Evolutionary conservation across 352 stramenopile species (phyloP).

Genomic region (Hyaloperonospora brassicae): DNA sequence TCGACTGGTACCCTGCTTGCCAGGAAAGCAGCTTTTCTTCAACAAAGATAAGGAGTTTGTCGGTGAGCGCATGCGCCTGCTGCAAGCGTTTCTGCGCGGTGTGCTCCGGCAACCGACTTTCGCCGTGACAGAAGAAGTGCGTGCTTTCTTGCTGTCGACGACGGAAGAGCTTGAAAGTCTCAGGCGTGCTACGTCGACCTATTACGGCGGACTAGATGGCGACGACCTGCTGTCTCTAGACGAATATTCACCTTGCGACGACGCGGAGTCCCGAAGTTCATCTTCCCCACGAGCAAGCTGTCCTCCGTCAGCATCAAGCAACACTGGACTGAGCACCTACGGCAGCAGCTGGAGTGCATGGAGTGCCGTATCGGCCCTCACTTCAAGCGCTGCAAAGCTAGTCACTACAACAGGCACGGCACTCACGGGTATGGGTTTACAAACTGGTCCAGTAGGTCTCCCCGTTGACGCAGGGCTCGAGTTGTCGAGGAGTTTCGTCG

Average conservation of each 20-base stretch:
- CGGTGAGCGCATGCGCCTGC: constrained; percentile 64
- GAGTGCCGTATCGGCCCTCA: constrained; percentile 65
- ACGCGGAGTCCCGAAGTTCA: constrained; percentile 19
- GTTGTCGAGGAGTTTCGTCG: constrained; percentile 51
- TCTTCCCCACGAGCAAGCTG: constrained; percentile 14
- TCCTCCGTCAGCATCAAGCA: constrained; percentile 17
- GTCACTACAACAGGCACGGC: constrained; percentile 61
- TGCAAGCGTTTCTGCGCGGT: constrained; percentile 74
- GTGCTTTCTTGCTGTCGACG: constrained; percentile 65
- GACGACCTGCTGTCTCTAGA: constrained; percentile 41
- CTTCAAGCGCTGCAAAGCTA: constrained; percentile 64
- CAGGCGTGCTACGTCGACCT: constrained; percentile 35
- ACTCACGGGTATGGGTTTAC: constrained; percentile 33
- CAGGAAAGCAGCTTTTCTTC: constrained; percentile 73
- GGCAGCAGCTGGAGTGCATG: constrained; percentile 53
- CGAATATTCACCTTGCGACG: constrained; percentile 29
- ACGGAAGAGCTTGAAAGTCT: constrained; percentile 78
- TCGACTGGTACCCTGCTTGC: constrained; percentile 64
- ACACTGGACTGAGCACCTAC: constrained; percentile 15
- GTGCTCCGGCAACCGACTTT: constrained; percentile 61
- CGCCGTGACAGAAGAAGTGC: constrained; percentile 58
- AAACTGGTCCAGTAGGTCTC: constrained; percentile 24
- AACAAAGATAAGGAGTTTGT: constrained; percentile 85
- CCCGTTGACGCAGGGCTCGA: constrained; percentile 27
- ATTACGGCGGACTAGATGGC: constrained; percentile 33